Evolutionary conservation across 2,329 filamentous ascomycete genomes (phyloP).

Genomic region (Hypoxylon sp.): DNA sequence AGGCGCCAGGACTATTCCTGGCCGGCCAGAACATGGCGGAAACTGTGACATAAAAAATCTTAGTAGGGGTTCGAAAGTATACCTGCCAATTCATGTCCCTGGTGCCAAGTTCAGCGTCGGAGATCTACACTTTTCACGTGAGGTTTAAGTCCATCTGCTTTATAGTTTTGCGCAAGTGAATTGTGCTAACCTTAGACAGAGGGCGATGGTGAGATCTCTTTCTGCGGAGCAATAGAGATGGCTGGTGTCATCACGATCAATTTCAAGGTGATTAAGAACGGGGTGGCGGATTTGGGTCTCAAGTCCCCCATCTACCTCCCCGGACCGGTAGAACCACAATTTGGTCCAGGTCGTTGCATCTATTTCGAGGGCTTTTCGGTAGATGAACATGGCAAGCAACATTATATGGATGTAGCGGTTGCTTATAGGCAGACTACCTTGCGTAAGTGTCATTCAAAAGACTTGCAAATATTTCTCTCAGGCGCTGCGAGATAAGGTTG

Average conservation of each 20-base stretch:
- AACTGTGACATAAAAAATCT: conserved; percentile 95
- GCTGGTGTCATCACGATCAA: conserved; percentile 92
- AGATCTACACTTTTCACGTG: conserved; percentile 84
- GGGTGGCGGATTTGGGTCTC: conserved; percentile 79
- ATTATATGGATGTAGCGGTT: conserved; percentile 88
- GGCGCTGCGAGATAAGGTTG: not conserved
- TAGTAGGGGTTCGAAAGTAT: conserved; percentile 83
- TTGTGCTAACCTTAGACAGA: conserved; percentile 60
- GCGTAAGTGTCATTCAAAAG: conserved; percentile 54
- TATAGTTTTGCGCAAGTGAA: not conserved
- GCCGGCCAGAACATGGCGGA: conserved; percentile 87
- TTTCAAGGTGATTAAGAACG: conserved; percentile 87
- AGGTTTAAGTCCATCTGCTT: conserved; percentile 44
- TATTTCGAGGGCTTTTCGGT: conserved; percentile 94
- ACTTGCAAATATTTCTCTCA: not conserved
- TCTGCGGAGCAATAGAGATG: conserved; percentile 94
- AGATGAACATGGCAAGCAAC: conserved; percentile 89
- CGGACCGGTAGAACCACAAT: conserved; percentile 89
- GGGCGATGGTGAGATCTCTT: conserved; percentile 92
- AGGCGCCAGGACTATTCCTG: conserved; percentile 87
- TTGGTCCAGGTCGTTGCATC: conserved; percentile 83
- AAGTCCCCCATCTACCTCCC: conserved; percentile 89
- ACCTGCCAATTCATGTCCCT: conserved; percentile 86
- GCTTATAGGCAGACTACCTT: conserved; percentile 88
- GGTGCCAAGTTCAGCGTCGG: conserved; percentile 93